phyloP scores from a whole-genome alignment of 345 rosid species.

The Camelina laxa region DNA sequence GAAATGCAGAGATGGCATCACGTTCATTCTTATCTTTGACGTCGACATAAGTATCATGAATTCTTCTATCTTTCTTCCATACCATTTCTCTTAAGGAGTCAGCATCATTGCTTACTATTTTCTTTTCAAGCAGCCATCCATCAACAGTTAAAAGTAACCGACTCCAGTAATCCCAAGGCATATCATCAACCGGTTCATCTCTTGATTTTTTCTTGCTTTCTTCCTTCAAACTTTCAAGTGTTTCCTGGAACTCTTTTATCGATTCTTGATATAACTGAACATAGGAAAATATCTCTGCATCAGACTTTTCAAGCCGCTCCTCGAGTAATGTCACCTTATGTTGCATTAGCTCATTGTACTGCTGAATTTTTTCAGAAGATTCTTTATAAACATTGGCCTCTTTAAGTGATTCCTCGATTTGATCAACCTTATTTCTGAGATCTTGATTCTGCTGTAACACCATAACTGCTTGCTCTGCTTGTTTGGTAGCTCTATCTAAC shows the following conservation, averaged over 20 bases:
- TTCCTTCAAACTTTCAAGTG: constrained; percentile 73
- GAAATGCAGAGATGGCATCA: constrained; percentile 67
- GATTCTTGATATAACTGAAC: constrained; percentile 84
- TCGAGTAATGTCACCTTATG: constrained; percentile 81
- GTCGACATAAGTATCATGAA: constrained; percentile 63
- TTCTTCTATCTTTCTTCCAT: constrained; percentile 75
- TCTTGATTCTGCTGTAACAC: constrained; percentile 88
- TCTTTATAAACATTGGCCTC: constrained; percentile 73
- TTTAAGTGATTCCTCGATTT: constrained; percentile 77
- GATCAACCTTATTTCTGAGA: constrained; percentile 75
- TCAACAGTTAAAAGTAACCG: constrained; percentile 76
- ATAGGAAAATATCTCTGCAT: constrained; percentile 79
- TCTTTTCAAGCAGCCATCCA: constrained; percentile 96
- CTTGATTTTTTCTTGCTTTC: constrained; percentile 72
- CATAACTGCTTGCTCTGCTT: constrained; percentile 81
- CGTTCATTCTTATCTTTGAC: constrained; percentile 71
- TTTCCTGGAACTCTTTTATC: constrained; percentile 80
- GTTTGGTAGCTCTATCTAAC: constrained; percentile 71
- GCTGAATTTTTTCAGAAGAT: constrained; percentile 76
- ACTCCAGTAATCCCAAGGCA: constrained; percentile 96
- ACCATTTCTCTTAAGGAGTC: constrained; percentile 76
- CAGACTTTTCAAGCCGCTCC: constrained; percentile 84
- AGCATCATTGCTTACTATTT: constrained; percentile 67
- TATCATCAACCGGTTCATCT: constrained; percentile 72
- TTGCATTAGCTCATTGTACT: constrained; percentile 83